Conservation (phyloP, 306 rosid genomes). For the Dryas octopetala region DNA sequence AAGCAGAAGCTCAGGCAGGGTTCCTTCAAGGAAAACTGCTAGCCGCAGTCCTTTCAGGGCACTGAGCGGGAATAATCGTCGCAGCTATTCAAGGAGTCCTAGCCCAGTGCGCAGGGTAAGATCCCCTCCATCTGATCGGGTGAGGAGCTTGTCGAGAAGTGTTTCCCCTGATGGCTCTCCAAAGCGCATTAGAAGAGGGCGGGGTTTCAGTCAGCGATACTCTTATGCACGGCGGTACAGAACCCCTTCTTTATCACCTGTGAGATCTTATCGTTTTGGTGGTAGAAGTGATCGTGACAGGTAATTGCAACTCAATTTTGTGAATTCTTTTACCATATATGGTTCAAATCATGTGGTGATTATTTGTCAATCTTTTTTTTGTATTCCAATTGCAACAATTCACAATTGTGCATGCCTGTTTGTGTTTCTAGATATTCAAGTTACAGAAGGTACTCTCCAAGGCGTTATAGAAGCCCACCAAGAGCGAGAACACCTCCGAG, state of each 20-base stretch:
- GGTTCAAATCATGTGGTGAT: slow-evolving; percentile 1
- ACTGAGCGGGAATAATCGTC: slow-evolving; percentile 53
- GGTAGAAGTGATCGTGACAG: slow-evolving; percentile 89
- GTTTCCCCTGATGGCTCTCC: slow-evolving; percentile 83
- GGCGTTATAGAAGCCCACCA: slow-evolving; percentile 90
- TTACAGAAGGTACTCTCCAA: slow-evolving; percentile 85
- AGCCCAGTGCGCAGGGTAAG: slow-evolving; percentile 71
- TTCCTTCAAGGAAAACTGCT: slow-evolving; percentile 52
- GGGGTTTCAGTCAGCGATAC: slow-evolving; percentile 92
- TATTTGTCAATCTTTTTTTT: not conserved
- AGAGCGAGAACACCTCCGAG: slow-evolving; percentile 84
- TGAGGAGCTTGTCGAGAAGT: slow-evolving; percentile 81
- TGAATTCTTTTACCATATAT: not conserved
- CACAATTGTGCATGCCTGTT: slow-evolving; percentile 6
- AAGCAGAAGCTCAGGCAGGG: slow-evolving; percentile 84
- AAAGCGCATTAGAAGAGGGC: slow-evolving; percentile 90
- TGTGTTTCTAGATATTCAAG: slow-evolving; percentile 54
- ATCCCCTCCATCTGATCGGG: slow-evolving; percentile 61
- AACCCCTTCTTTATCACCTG: slow-evolving; percentile 89
- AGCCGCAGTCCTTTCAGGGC: slow-evolving; percentile 74
- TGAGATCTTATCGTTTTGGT: slow-evolving; percentile 77
- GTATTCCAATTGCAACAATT: slow-evolving; percentile 6
- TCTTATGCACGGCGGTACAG: slow-evolving; percentile 92
- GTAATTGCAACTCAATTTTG: slow-evolving; percentile 24
- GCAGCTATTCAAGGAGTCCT: slow-evolving; percentile 82